Percentiles rank a stretch among this genome's conserved stretches.
phyloP scores from a whole-genome alignment of 106 monocot species.

The Acorus gramineus region DNA sequence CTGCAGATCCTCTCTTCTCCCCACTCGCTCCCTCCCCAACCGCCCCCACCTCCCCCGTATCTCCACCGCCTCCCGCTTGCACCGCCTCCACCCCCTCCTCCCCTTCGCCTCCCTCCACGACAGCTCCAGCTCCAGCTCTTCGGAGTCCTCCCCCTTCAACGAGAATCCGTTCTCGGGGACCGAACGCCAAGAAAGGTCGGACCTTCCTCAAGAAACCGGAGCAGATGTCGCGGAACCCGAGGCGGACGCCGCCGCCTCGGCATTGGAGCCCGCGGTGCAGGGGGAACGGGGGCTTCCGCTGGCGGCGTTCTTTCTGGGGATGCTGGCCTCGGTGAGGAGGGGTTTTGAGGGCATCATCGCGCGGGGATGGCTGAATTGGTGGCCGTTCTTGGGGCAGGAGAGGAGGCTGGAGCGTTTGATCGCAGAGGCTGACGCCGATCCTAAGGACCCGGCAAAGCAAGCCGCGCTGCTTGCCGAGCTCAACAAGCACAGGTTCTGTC shows the following conservation, averaged over 20 bases:
- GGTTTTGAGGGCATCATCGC: conserved; percentile 26
- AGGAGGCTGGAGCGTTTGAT: conserved; percentile 60
- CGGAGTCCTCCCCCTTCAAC: neutral
- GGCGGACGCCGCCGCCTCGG: neutral
- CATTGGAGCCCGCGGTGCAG: conserved; percentile 4
- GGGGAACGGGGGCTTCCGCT: conserved; percentile 14
- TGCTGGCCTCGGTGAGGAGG: conserved; percentile 28
- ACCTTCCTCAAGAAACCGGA: neutral
- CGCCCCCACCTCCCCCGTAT: neutral
- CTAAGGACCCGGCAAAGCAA: conserved; percentile 65
- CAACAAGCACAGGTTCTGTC: conserved; percentile 69
- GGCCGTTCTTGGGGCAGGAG: conserved; percentile 75
- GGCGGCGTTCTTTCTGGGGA: conserved; percentile 29
- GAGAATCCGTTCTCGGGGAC: conserved; percentile 6
- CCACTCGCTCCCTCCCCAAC: neutral
- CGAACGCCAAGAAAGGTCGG: neutral
- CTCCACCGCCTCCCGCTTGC: neutral
- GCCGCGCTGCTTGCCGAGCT: conserved; percentile 75
- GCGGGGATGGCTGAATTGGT: conserved; percentile 60
- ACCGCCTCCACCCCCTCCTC: conserved; percentile 6
- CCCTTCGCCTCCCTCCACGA: conserved; percentile 6
- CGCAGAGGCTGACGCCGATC: conserved; percentile 79
- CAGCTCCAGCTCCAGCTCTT: conserved; percentile 1
- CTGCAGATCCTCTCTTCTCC: neutral
- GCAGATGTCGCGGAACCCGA: neutral